A percentile compares a stretch with the other conserved stretches of the same genome.
These are phyloP conservation scores for Colletotrichum incanum DNA, from an alignment of 2,329 filamentous ascomycete species.

Conservation along the genomic window DNA sequence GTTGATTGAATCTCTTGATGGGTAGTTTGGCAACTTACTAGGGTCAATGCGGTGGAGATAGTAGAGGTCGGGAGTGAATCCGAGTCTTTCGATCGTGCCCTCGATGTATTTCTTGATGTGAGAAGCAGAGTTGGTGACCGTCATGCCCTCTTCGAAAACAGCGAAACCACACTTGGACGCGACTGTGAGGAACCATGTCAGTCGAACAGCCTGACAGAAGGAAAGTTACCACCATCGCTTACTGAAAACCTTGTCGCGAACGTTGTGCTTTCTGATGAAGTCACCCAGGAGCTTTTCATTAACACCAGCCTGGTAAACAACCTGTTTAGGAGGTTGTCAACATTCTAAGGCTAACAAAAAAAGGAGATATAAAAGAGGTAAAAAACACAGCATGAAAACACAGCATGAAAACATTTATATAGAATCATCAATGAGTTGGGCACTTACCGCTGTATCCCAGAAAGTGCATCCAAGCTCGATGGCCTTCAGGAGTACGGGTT, in stretches of 20 bases:
- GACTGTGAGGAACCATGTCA: conserved; percentile 49
- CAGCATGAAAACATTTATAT: too few relatives aligned
- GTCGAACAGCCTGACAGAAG: too few relatives aligned
- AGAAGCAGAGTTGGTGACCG: conserved; percentile 60
- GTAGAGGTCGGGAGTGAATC: conserved; percentile 63
- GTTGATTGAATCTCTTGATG: background rate
- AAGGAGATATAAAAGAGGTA: background rate
- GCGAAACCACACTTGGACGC: conserved; percentile 65
- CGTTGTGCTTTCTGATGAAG: conserved; percentile 66
- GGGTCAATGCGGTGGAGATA: conserved; percentile 62
- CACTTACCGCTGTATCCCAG: conserved; percentile 61
- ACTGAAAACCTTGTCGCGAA: conserved; percentile 66
- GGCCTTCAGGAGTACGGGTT: conserved; percentile 65
- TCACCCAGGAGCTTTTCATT: conserved; percentile 67
- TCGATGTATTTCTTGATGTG: conserved; percentile 66
- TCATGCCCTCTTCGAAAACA: conserved; percentile 49
- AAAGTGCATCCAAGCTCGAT: conserved; percentile 63
- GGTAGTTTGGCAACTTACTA: conserved; percentile 49
- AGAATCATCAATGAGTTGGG: background rate
- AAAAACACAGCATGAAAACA: too few relatives aligned
- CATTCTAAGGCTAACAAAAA: background rate
- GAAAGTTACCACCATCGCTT: conserved; percentile 39
- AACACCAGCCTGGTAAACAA: conserved; percentile 61
- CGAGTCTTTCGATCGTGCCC: conserved; percentile 64
- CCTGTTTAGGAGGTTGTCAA: conserved; percentile 48